These are phyloP conservation scores for Mesembryanthemum crystallinum DNA, from an alignment of 148 eudicot genomes.

Conservation along the genomic window DNA sequence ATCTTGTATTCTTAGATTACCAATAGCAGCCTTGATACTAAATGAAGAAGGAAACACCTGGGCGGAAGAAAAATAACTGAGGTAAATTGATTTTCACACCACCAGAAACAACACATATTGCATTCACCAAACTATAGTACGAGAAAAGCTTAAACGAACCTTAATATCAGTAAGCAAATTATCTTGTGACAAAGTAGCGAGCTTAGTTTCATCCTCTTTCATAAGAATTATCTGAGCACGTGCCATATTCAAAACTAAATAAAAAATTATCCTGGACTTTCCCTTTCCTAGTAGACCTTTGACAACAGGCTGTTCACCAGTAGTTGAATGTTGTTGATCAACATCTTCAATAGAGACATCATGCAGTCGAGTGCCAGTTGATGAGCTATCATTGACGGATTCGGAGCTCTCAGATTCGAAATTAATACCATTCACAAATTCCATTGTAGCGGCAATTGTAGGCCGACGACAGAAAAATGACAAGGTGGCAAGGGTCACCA, in stretches of 20 bases:
- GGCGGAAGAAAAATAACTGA: conserved; percentile 14
- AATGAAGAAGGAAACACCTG: conserved; percentile 97
- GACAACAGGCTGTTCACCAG: conserved; percentile 52
- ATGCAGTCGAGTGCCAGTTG: conserved; percentile 43
- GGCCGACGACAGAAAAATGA: conserved; percentile 95
- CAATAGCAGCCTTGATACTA: conserved; percentile 88
- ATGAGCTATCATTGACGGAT: conserved; percentile 53
- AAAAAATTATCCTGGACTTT: conserved; percentile 75
- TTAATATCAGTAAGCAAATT: conserved; percentile 83
- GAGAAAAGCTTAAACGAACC: conserved; percentile 37
- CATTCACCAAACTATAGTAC: conserved; percentile 3
- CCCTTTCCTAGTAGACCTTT: conserved; percentile 89
- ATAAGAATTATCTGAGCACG: conserved; percentile 81
- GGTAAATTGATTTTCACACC: not conserved
- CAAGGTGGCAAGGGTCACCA: conserved; percentile 88
- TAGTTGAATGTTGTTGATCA: conserved; percentile 41
- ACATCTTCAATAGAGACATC: conserved; percentile 43
- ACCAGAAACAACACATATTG: conserved; percentile 1
- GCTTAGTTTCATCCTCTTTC: conserved; percentile 82
- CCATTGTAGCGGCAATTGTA: conserved; percentile 72
- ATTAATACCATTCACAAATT: conserved; percentile 70
- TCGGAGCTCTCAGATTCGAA: conserved; percentile 51
- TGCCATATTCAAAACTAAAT: conserved; percentile 68
- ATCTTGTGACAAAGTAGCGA: conserved; percentile 86
- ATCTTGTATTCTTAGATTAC: conserved; percentile 90